These are phyloP conservation scores for Malus hybrid DNA, from an alignment of 331 rosid species.

Conservation along the genomic window DNA sequence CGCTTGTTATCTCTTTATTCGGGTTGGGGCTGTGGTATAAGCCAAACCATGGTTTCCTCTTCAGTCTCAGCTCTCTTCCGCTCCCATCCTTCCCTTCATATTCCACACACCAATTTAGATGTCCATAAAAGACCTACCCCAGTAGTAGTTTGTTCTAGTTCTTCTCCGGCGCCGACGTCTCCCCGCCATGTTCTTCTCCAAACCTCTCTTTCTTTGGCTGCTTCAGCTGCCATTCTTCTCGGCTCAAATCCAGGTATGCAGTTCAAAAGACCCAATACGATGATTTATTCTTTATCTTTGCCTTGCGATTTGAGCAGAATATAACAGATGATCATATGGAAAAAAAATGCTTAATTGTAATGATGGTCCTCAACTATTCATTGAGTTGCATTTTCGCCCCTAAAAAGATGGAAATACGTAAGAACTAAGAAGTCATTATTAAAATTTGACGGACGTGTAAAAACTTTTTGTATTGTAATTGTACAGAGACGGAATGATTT, in stretches of 20 bases:
- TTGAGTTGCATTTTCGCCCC: no score
- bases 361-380: no score
- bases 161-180: not conserved
- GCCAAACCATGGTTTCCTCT: slow-evolving; percentile 43
- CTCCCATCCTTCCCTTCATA: slow-evolving; percentile 15
- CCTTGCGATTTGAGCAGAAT: no score
- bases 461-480: no score
- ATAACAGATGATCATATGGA: no score
- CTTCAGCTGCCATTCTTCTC: slow-evolving; percentile 65
- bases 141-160: not conserved
- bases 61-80: slow-evolving; percentile 29
- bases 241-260: slow-evolving; percentile 64
- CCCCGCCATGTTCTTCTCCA: slow-evolving; percentile 22
- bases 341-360: no score
- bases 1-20: not conserved
- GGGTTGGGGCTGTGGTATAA: not conserved
- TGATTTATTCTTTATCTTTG: no score
- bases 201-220: slow-evolving; percentile 61
- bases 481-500: no score
- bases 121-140: slow-evolving; percentile 1
- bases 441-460: no score
- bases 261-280: no score
- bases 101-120: slow-evolving; percentile 14
- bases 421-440: no score
- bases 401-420: no score